Percentiles rank a stretch among this genome's conserved stretches.
Evolutionary conservation across 2,329 filamentous ascomycete species (phyloP).

Genomic region (Scytalidium sp.): DNA sequence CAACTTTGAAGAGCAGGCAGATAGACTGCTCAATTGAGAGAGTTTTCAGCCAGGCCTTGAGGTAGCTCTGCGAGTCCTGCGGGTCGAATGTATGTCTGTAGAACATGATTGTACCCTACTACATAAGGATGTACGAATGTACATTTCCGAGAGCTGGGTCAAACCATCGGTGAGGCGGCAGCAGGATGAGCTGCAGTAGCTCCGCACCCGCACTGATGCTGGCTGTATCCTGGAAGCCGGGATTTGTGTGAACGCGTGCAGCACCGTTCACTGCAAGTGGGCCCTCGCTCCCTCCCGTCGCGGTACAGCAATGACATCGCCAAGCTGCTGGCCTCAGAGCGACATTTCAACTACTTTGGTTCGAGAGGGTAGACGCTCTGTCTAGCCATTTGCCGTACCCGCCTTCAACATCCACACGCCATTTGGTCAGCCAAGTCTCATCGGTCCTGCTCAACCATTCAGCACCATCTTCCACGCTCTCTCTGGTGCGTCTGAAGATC

Average conservation of each 20-base stretch:
- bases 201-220: slow-evolving; percentile 19
- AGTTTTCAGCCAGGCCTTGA: no score
- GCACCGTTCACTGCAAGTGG: background rate
- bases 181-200: slow-evolving; percentile 31
- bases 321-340: no score
- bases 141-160: slow-evolving; percentile 12
- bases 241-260: background rate
- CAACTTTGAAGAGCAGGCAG: no score
- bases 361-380: slow-evolving; percentile 1
- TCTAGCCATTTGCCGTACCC: slow-evolving; percentile 1
- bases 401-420: background rate
- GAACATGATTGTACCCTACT: no score
- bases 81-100: no score
- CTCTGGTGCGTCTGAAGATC: no score
- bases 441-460: background rate
- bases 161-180: slow-evolving; percentile 23
- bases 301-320: background rate
- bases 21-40: no score
- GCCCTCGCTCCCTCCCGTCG: background rate
- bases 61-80: no score
- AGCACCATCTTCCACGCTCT: background rate
- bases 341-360: slow-evolving; percentile 5
- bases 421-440: slow-evolving; percentile 15
- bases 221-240: slow-evolving; percentile 14
- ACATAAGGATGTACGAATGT: background rate